phyloP scores from a whole-genome alignment of 2,329 filamentous ascomycete genomes.

The Teratosphaeria gauchensis region DNA sequence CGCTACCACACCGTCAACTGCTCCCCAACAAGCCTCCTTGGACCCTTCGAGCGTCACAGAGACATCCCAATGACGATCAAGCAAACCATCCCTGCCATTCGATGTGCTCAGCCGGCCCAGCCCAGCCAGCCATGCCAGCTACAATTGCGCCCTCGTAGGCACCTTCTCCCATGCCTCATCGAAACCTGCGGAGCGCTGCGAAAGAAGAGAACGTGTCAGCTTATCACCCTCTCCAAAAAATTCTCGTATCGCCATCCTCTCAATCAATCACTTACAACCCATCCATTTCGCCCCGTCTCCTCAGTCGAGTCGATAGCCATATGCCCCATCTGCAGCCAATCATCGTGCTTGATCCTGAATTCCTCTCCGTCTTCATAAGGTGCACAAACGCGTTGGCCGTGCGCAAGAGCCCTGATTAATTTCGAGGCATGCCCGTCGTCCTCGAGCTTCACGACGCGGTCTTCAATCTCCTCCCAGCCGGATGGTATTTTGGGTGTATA shows the following conservation, averaged over 20 bases:
- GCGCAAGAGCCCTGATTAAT: slow-evolving; percentile 57
- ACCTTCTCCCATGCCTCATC: slow-evolving; percentile 53
- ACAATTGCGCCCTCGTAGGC: slow-evolving; percentile 15
- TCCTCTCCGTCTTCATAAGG: slow-evolving; percentile 37
- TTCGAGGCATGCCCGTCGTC: slow-evolving; percentile 83
- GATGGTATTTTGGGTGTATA: slow-evolving; percentile 47
- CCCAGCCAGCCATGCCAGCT: no score
- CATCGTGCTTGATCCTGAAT: slow-evolving; percentile 44
- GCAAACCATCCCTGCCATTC: no score
- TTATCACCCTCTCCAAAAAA: background rate
- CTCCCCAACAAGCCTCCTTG: no score
- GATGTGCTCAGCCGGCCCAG: no score
- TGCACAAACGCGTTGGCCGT: slow-evolving; percentile 48
- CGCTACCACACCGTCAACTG: no score
- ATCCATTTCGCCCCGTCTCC: slow-evolving; percentile 48
- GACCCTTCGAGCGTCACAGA: no score
- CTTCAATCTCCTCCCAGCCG: slow-evolving; percentile 36
- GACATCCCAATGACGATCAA: no score
- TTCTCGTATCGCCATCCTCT: no score
- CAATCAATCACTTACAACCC: slow-evolving; percentile 18
- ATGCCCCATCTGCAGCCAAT: slow-evolving; percentile 53
- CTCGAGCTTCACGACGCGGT: slow-evolving; percentile 35
- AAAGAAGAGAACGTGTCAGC: background rate
- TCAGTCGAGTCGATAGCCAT: slow-evolving; percentile 56
- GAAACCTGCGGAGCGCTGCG: slow-evolving; percentile 46